Percentiles rank a stretch among this genome's conserved stretches.
Conservation (phyloP, 2,329 filamentous ascomycete genomes). For the Botrytis fragariae region DNA sequence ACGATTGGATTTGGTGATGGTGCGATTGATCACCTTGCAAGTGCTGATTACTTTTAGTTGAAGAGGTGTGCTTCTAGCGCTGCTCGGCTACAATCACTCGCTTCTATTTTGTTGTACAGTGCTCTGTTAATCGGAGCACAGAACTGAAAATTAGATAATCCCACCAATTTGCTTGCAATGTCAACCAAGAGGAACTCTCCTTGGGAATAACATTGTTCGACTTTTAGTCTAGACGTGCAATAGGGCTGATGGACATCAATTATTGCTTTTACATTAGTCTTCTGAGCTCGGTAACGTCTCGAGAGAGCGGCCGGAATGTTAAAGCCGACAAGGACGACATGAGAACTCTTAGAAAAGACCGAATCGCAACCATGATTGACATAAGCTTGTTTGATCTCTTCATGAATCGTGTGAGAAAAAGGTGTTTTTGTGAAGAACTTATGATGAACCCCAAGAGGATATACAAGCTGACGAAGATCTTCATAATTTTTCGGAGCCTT, state of each 20-base stretch:
- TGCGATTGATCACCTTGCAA: neutral
- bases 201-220: neutral
- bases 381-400: too few relatives aligned
- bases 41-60: neutral
- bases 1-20: neutral
- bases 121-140: neutral
- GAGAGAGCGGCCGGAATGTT: neutral
- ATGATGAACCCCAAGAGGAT: neutral
- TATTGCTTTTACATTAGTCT: neutral
- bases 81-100: neutral
- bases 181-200: neutral
- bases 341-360: too few relatives aligned
- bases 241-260: neutral
- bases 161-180: neutral
- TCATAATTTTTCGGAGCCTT: neutral
- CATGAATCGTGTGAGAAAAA: neutral
- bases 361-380: neutral
- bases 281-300: neutral
- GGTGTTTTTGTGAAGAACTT: neutral
- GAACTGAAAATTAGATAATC: neutral
- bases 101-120: neutral
- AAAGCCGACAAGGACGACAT: neutral
- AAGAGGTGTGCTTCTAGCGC: neutral
- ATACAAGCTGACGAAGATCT: neutral
- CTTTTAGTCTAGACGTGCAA: neutral